These are phyloP conservation scores for Serpula lacrymans DNA, from an alignment of 768 basidiomycete genomes.

Conservation along the genomic window DNA sequence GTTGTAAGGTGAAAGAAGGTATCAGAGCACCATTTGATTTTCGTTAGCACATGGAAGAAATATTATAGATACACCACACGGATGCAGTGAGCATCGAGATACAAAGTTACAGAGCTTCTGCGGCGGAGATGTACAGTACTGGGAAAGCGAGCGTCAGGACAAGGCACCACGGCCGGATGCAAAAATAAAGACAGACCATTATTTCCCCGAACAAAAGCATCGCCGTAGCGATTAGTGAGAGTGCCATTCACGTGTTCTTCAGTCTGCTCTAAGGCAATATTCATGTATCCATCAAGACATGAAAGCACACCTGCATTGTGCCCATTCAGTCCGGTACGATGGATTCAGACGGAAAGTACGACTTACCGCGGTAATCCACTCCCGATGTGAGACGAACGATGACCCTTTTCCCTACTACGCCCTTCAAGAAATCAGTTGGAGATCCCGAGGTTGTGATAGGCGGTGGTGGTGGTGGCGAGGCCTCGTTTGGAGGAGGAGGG, in stretches of 20 bases:
- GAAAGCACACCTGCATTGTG: conserved; percentile 85
- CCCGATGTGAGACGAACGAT: conserved; percentile 90
- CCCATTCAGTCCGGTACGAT: too few relatives aligned
- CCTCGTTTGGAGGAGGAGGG: conserved; percentile 37
- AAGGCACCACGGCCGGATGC: not conserved
- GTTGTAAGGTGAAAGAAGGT: too few relatives aligned
- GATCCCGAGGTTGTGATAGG: conserved; percentile 61
- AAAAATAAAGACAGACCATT: conserved; percentile 55
- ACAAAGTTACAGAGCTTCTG: conserved; percentile 46
- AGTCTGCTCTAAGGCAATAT: conserved; percentile 95
- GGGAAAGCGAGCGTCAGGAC: not conserved
- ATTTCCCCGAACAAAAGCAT: conserved; percentile 93
- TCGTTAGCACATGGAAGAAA: not conserved
- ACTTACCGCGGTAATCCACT: conserved; percentile 87
- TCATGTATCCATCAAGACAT: conserved; percentile 99
- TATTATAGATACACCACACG: too few relatives aligned
- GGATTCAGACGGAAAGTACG: not conserved
- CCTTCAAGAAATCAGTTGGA: conserved; percentile 90
- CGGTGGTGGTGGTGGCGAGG: conserved; percentile 44
- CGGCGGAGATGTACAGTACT: conserved; percentile 82
- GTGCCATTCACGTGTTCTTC: conserved; percentile 90
- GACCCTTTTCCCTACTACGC: conserved; percentile 93
- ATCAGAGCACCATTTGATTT: too few relatives aligned
- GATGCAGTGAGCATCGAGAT: conserved; percentile 3
- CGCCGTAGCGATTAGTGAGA: conserved; percentile 89